Conservation (phyloP, 306 rosid species). For the Glycyrrhiza uralensis region DNA sequence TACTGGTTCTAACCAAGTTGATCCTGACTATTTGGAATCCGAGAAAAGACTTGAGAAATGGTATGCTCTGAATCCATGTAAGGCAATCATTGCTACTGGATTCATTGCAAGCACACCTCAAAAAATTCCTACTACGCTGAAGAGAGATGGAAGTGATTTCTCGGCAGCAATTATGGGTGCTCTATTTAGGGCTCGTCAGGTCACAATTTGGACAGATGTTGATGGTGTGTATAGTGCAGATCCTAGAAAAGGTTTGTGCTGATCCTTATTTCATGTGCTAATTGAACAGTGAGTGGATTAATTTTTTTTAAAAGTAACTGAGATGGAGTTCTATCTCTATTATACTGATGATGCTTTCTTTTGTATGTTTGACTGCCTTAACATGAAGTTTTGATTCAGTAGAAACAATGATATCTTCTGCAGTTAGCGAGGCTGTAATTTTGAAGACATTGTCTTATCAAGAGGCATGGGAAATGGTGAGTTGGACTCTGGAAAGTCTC, state of each 20-base stretch:
- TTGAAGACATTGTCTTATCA: conserved; percentile 86
- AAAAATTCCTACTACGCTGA: conserved; percentile 89
- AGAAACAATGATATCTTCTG: conserved; percentile 36
- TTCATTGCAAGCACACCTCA: conserved; percentile 94
- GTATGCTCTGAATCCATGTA: conserved; percentile 68
- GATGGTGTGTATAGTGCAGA: conserved; percentile 98
- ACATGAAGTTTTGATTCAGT: conserved; percentile 2
- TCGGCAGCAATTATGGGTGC: conserved; percentile 99
- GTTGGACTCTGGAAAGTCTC: conserved; percentile 16
- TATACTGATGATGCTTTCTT: conserved; percentile 3
- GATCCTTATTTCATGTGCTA: conserved; percentile 16
- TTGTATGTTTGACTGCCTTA: conserved; percentile 9
- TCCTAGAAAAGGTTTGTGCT: conserved; percentile 84
- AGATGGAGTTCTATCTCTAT: conserved; percentile 11
- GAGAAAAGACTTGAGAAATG: conserved; percentile 72
- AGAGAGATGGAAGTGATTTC: conserved; percentile 99
- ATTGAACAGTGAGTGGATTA: conserved; percentile 4
- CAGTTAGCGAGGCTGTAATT: conserved; percentile 98
- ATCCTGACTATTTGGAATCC: conserved; percentile 80
- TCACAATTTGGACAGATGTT: conserved; percentile 98
- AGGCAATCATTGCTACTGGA: conserved; percentile 85
- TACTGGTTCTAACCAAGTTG: conserved; percentile 83
- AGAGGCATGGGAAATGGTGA: conserved; percentile 99
- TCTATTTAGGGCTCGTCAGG: conserved; percentile 67
- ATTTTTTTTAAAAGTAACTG: not conserved